These are phyloP conservation scores for Gamsiella multidivaricata DNA, from an alignment of 192 early-diverging fungal genomes.

Conservation along the genomic window DNA sequence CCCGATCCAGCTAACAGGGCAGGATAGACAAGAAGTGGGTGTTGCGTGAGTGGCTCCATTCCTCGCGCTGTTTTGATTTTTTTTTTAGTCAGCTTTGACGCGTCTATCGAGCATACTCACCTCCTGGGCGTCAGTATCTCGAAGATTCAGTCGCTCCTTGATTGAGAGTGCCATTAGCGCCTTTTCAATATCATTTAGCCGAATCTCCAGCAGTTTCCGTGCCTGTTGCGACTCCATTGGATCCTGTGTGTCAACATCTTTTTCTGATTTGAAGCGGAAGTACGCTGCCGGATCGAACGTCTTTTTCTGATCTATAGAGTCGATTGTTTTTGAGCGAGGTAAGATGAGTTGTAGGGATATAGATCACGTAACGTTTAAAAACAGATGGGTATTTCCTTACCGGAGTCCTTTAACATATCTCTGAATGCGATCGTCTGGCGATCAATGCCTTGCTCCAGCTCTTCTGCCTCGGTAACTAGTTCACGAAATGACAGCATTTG, in stretches of 20 bases:
- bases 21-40: no score
- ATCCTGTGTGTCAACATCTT: slow-evolving; percentile 41
- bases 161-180: slow-evolving; percentile 35
- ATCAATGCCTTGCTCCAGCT: slow-evolving; percentile 53
- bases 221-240: slow-evolving; percentile 38
- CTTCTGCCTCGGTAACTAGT: slow-evolving; percentile 43
- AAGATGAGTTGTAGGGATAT: no score
- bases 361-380: background rate
- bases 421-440: slow-evolving; percentile 42
- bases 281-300: slow-evolving; percentile 52
- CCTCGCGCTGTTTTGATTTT: no score
- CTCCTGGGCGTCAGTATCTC: slow-evolving; percentile 27
- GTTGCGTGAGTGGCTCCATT: no score
- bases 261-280: slow-evolving; percentile 51
- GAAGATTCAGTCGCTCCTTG: slow-evolving; percentile 39
- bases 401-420: slow-evolving; percentile 38
- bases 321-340: background rate
- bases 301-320: slow-evolving; percentile 39
- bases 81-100: no score
- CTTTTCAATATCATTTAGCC: slow-evolving; percentile 31
- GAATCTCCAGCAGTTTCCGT: slow-evolving; percentile 39
- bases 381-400: slow-evolving; percentile 9
- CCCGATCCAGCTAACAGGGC: slow-evolving; percentile 30
- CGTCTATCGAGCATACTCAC: no score
- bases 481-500: no score